These are phyloP conservation scores for Fistulina hepatica DNA, from an alignment of 1,284 basidiomycete species.

Conservation along the genomic window DNA sequence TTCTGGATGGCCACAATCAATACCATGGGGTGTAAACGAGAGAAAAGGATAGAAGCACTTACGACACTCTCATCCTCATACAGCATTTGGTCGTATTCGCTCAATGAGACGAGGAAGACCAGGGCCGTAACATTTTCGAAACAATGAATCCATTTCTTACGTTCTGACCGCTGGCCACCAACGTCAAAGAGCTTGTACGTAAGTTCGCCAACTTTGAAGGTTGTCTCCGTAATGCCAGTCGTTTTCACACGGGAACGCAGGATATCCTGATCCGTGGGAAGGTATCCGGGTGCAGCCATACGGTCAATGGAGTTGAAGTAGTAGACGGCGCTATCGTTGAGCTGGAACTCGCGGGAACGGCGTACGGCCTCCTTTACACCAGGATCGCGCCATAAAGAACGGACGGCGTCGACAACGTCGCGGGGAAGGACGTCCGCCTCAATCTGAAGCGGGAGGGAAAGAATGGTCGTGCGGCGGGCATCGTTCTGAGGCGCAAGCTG, in stretches of 20 bases:
- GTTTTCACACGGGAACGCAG: slow-evolving; percentile 93
- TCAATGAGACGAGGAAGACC: slow-evolving; percentile 86
- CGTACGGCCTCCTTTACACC: slow-evolving; percentile 80
- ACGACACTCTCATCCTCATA: slow-evolving; percentile 91
- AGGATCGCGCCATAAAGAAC: slow-evolving; percentile 80
- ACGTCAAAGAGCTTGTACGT: slow-evolving; percentile 93
- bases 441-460: slow-evolving; percentile 77
- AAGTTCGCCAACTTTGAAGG: slow-evolving; percentile 86
- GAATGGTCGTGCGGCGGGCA: slow-evolving; percentile 64
- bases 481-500: slow-evolving; percentile 48
- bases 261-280: slow-evolving; percentile 92
- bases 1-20: slow-evolving; percentile 39
- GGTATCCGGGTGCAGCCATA: slow-evolving; percentile 67
- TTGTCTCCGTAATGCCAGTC: slow-evolving; percentile 93
- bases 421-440: slow-evolving; percentile 74
- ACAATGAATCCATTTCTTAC: slow-evolving; percentile 94
- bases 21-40: slow-evolving; percentile 2
- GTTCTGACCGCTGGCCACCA: slow-evolving; percentile 88
- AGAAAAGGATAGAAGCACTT: slow-evolving; percentile 26
- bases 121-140: slow-evolving; percentile 96
- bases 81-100: slow-evolving; percentile 92
- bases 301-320: slow-evolving; percentile 90
- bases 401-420: slow-evolving; percentile 74
- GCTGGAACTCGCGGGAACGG: slow-evolving; percentile 86
- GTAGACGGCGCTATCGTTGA: slow-evolving; percentile 93